These are phyloP conservation scores for Cichorium intybus DNA, from an alignment of 140 eudicot genomes.

Conservation along the genomic window DNA sequence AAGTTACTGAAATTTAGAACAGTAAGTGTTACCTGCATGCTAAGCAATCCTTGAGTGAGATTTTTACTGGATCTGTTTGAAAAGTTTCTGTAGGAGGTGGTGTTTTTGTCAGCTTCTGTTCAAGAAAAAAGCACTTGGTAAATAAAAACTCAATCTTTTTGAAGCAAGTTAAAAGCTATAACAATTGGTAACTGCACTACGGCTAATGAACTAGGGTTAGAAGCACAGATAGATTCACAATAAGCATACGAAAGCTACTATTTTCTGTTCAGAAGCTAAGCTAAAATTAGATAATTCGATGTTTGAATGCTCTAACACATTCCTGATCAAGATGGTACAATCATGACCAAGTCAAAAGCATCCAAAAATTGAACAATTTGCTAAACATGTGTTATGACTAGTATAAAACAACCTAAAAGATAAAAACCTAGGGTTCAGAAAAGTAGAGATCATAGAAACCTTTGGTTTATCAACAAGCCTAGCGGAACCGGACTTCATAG, in stretches of 20 bases:
- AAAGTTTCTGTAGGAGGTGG: constrained; percentile 36
- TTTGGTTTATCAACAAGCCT: constrained; percentile 35
- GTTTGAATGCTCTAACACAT: neutral
- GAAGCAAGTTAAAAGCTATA: constrained; percentile 8
- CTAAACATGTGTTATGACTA: neutral
- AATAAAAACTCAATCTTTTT: too few species aligned
- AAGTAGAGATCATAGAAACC: constrained; percentile 17
- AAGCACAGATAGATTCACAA: neutral
- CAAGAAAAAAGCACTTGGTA: constrained; percentile 4
- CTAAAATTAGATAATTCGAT: neutral
- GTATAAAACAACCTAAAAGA: neutral
- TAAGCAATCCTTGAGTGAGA: constrained; percentile 92
- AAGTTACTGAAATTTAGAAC: neutral
- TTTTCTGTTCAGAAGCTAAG: neutral
- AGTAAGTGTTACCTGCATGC: constrained; percentile 77
- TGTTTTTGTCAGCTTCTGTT: constrained; percentile 40
- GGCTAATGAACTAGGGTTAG: constrained; percentile 2
- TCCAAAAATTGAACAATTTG: neutral
- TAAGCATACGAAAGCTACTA: neutral
- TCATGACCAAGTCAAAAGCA: neutral
- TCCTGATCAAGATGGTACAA: constrained; percentile 1
- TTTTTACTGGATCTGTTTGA: constrained; percentile 75
- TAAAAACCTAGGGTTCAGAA: neutral
- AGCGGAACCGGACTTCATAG: constrained; percentile 48
- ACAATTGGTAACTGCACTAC: neutral